phyloP scores from a whole-genome alignment of 768 basidiomycete species.

The Mycena latifolia region DNA sequence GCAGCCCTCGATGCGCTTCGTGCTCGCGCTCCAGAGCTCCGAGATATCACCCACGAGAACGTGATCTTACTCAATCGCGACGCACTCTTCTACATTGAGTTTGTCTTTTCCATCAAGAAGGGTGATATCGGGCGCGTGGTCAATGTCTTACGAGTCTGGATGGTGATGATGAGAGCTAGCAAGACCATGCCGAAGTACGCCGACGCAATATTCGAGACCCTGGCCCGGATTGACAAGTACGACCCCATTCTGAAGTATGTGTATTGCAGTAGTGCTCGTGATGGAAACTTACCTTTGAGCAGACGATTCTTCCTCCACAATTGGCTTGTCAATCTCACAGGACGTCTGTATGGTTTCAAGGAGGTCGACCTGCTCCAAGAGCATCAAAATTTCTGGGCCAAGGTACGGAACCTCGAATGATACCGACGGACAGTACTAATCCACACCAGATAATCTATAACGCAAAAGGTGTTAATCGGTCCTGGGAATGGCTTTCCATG shows the following conservation, averaged over 20 bases:
- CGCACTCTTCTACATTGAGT: slow-evolving; percentile 30
- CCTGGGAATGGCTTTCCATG: slow-evolving; percentile 33
- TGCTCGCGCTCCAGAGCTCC: background rate
- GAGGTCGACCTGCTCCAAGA: slow-evolving; percentile 33
- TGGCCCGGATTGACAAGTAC: slow-evolving; percentile 1
- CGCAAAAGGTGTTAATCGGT: slow-evolving; percentile 24
- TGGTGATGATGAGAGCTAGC: slow-evolving; percentile 33
- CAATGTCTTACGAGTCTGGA: slow-evolving; percentile 27
- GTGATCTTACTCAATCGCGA: slow-evolving; percentile 37
- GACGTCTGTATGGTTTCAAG: slow-evolving; percentile 29
- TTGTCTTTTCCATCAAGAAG: slow-evolving; percentile 36
- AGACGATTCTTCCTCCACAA: slow-evolving; percentile 33
- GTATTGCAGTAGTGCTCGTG: background rate
- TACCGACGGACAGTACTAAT: background rate
- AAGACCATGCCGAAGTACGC: slow-evolving; percentile 40
- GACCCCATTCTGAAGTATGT: slow-evolving; percentile 10
- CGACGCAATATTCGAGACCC: slow-evolving; percentile 32
- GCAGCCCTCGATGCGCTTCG: slow-evolving; percentile 1
- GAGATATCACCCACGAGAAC: slow-evolving; percentile 27
- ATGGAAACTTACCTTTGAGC: background rate
- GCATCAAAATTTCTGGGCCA: slow-evolving; percentile 33
- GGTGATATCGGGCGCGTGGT: slow-evolving; percentile 41
- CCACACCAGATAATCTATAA: slow-evolving; percentile 25
- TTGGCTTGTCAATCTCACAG: slow-evolving; percentile 36
- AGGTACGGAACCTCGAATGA: slow-evolving; percentile 6